A percentile compares a stretch with the other conserved stretches of the same genome.
phyloP scores from a whole-genome alignment of 2,329 filamentous ascomycete species.

The Cladosporium sp. region DNA sequence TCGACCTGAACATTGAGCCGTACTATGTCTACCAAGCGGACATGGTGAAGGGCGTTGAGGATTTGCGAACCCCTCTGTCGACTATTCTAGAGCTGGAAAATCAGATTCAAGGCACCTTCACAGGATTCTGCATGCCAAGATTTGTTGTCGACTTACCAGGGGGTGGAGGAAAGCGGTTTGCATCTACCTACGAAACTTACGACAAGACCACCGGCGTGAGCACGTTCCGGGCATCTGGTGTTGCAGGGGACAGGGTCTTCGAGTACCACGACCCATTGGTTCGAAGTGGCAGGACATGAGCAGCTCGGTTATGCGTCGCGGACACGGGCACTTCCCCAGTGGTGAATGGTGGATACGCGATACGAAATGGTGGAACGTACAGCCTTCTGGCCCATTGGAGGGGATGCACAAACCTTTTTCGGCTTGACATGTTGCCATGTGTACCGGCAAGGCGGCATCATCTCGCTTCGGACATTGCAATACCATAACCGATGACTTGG shows the following conservation, averaged over 20 bases:
- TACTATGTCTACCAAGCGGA: slow-evolving; percentile 65
- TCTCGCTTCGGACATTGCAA: too few species aligned
- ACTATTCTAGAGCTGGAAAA: slow-evolving; percentile 56
- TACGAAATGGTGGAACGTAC: too few species aligned
- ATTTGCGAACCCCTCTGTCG: slow-evolving; percentile 57
- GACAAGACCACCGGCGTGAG: slow-evolving; percentile 51
- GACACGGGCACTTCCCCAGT: too few species aligned
- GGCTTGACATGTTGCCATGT: too few species aligned
- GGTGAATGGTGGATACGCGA: too few species aligned
- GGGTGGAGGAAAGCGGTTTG: slow-evolving; percentile 59
- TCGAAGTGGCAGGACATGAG: too few species aligned
- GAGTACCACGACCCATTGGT: slow-evolving; percentile 52
- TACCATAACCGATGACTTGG: too few species aligned
- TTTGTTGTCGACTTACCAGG: slow-evolving; percentile 61
- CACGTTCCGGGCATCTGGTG: slow-evolving; percentile 52
- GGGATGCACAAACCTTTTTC: too few species aligned
- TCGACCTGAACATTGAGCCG: slow-evolving; percentile 54
- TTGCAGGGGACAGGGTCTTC: slow-evolving; percentile 46
- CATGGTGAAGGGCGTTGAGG: slow-evolving; percentile 57
- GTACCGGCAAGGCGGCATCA: too few species aligned
- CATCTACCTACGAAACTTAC: slow-evolving; percentile 50
- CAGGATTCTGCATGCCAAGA: slow-evolving; percentile 58
- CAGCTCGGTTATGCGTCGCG: too few species aligned
- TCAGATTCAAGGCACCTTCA: slow-evolving; percentile 55
- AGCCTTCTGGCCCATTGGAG: too few species aligned